Evolutionary conservation across 768 basidiomycete species (phyloP).

Genomic region (Agrocybe praecox): DNA sequence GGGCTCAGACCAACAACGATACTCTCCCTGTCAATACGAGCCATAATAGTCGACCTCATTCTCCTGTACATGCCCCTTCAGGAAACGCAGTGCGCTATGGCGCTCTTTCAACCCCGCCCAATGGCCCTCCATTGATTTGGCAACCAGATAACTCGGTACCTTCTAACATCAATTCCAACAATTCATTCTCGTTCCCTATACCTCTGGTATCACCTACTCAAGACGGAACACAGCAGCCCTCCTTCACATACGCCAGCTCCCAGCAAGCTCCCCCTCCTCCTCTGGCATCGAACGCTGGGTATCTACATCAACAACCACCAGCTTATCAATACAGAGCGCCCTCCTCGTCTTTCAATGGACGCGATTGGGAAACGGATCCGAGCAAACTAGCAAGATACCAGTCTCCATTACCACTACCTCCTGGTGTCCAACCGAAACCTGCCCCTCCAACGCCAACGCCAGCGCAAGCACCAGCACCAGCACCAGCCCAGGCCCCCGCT

Average conservation of each 20-base stretch:
- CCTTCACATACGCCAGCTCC: constrained; percentile 3
- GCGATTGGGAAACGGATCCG: constrained; percentile 4
- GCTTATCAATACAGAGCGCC: not conserved
- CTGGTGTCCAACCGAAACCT: constrained; percentile 21
- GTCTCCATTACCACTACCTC: constrained; percentile 56
- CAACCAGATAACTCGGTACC: constrained; percentile 7
- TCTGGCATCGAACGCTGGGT: not conserved
- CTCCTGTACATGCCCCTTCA: constrained; percentile 6
- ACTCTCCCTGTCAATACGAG: not conserved
- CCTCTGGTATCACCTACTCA: constrained; percentile 25
- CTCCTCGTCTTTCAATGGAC: not conserved
- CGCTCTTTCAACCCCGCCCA: constrained; percentile 1
- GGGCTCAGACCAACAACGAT: not conserved
- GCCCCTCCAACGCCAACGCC: constrained; percentile 17
- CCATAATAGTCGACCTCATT: not conserved
- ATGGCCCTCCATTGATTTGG: constrained; percentile 18
- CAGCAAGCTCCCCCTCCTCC: not conserved
- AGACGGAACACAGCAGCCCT: constrained; percentile 2
- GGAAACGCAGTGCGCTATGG: not conserved
- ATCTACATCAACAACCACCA: constrained; percentile 4
- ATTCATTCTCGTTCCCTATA: constrained; percentile 33
- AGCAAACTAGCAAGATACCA: constrained; percentile 50
- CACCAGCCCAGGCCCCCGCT: constrained; percentile 5
- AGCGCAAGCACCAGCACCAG: constrained; percentile 5
- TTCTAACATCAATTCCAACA: not conserved